Evolutionary conservation across 441 rosid genomes (phyloP).

Genomic region (Geranium incanum): DNA sequence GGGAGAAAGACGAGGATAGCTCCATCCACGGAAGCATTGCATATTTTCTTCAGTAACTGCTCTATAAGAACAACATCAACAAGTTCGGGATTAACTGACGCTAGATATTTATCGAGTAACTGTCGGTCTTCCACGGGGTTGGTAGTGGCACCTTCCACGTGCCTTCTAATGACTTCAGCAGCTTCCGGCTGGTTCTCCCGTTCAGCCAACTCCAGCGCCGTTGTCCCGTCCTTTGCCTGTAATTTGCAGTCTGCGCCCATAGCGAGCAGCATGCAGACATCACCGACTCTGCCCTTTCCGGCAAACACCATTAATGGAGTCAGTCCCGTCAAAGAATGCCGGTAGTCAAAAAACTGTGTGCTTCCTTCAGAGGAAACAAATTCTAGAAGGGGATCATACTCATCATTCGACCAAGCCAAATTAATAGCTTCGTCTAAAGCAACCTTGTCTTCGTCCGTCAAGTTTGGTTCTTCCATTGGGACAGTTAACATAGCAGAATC

Average conservation of each 20-base stretch:
- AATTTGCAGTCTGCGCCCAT: conserved; percentile 60
- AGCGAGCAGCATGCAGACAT: conserved; percentile 84
- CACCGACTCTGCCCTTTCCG: conserved; percentile 77
- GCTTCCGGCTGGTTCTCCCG: conserved; percentile 55
- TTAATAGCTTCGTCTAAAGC: conserved; percentile 80
- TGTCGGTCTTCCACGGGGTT: conserved; percentile 40
- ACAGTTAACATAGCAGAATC: conserved; percentile 31
- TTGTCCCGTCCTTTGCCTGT: conserved; percentile 50
- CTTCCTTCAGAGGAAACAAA: conserved; percentile 57
- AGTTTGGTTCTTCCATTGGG: conserved; percentile 34
- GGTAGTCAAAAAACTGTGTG: conserved; percentile 55
- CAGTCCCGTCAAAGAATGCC: conserved; percentile 56
- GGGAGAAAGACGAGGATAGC: conserved; percentile 96
- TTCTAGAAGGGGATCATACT: conserved; percentile 71
- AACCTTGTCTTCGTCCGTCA: conserved; percentile 58
- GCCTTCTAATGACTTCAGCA: conserved; percentile 52
- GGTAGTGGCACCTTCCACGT: conserved; percentile 26
- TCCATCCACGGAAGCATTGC: conserved; percentile 64
- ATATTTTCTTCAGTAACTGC: conserved; percentile 62
- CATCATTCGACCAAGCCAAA: conserved; percentile 79
- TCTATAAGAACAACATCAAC: conserved; percentile 73
- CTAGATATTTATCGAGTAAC: conserved; percentile 62
- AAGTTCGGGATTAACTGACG: conserved; percentile 51
- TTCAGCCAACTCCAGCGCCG: conserved; percentile 70
- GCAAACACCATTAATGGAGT: conserved; percentile 88